Conservation (phyloP, 768 basidiomycete genomes). For the Leccinum subtestaceum region DNA sequence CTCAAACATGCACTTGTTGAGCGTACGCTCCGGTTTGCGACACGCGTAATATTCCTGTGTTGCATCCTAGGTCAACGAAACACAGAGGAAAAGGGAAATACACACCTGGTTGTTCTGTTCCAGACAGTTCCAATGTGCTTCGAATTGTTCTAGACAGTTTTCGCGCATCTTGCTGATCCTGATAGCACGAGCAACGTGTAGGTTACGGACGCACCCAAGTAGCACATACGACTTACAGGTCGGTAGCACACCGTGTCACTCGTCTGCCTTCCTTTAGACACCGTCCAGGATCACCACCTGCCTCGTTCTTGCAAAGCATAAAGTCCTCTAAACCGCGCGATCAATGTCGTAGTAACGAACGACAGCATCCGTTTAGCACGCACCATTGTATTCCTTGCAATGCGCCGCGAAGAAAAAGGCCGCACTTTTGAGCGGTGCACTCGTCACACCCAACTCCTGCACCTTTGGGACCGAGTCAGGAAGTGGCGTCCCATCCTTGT, state of each 20-base stretch:
- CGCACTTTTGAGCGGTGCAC: constrained; percentile 92
- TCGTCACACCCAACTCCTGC: constrained; percentile 83
- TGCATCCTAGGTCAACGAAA: not conserved
- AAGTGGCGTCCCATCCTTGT: constrained; percentile 64
- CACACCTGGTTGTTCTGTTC: constrained; percentile 91
- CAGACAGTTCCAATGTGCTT: constrained; percentile 91
- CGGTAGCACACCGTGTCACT: constrained; percentile 92
- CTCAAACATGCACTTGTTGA: constrained; percentile 95
- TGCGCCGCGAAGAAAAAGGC: constrained; percentile 95
- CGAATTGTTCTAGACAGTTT: constrained; percentile 83
- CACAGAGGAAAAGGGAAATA: not conserved
- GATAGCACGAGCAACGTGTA: not conserved
- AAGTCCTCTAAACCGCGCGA: constrained; percentile 69
- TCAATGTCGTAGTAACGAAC: constrained; percentile 13
- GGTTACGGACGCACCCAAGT: not conserved
- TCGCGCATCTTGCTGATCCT: constrained; percentile 94
- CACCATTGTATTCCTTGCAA: constrained; percentile 97
- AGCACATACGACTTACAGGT: constrained; percentile 62
- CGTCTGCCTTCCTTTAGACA: constrained; percentile 94
- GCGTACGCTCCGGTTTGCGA: constrained; percentile 79
- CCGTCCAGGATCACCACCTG: constrained; percentile 75
- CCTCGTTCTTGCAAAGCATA: constrained; percentile 97
- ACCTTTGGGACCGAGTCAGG: constrained; percentile 72
- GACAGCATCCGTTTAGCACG: constrained; percentile 14
- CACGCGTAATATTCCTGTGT: constrained; percentile 83